A percentile compares a stretch with the other conserved stretches of the same genome.
phyloP scores from a whole-genome alignment of 495 filamentous ascomycete genomes.

The Sabuloglossum arenarium region DNA sequence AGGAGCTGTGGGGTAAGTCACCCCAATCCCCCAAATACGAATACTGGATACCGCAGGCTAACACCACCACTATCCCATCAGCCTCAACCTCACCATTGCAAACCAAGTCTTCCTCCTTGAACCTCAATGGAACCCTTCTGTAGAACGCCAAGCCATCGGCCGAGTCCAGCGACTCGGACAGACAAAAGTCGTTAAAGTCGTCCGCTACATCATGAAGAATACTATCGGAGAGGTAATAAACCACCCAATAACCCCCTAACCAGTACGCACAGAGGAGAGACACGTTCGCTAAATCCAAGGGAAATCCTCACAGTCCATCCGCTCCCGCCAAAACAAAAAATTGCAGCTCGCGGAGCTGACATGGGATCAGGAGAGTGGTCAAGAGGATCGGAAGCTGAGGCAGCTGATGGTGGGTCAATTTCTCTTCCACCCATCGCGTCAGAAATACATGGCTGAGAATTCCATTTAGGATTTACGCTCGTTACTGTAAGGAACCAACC shows the following conservation, averaged over 20 bases:
- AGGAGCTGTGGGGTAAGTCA: slow-evolving; percentile 6
- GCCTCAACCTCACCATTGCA: slow-evolving; percentile 1
- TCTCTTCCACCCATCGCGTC: too few relatives aligned
- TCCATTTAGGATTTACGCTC: too few relatives aligned
- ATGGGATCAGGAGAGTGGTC: neutral
- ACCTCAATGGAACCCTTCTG: slow-evolving; percentile 5
- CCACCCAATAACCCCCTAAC: neutral
- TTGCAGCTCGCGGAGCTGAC: neutral
- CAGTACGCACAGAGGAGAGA: neutral
- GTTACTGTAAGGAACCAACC: too few relatives aligned
- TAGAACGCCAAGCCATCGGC: slow-evolving; percentile 5
- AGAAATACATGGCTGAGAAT: too few relatives aligned
- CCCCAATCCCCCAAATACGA: neutral
- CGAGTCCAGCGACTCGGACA: slow-evolving; percentile 5
- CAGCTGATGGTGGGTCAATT: neutral
- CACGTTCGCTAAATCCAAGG: neutral
- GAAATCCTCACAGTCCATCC: neutral
- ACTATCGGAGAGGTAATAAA: slow-evolving; percentile 5
- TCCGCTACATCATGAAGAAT: slow-evolving; percentile 6
- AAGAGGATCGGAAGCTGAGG: neutral
- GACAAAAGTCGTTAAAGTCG: slow-evolving; percentile 1
- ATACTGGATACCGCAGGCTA: neutral
- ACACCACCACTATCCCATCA: neutral
- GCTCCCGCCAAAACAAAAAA: neutral
- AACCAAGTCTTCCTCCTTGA: slow-evolving; percentile 5